phyloP scores from a whole-genome alignment of 1,284 basidiomycete genomes.

The Pseudozyma thailandica region DNA sequence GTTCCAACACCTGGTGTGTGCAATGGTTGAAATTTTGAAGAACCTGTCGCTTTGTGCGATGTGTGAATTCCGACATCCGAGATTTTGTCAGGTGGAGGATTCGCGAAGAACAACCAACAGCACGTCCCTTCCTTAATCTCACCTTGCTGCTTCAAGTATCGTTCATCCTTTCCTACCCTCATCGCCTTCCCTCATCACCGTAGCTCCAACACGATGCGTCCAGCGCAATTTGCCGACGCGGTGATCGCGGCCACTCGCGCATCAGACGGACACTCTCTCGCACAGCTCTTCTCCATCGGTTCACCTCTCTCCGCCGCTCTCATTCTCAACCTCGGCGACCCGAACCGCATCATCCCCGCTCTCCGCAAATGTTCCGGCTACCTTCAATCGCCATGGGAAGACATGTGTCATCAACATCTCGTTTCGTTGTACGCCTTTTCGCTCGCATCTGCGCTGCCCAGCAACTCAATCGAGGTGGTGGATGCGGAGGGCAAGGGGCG shows the following conservation, averaged over 20 bases:
- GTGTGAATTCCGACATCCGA: conserved; percentile 1
- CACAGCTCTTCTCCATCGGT: conserved; percentile 52
- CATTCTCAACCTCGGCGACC: conserved; percentile 37
- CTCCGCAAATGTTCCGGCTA: conserved; percentile 51
- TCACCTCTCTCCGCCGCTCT: conserved; percentile 26
- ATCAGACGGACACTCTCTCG: conserved; percentile 45
- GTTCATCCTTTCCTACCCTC: neutral
- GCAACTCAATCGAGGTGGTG: neutral
- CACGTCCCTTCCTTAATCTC: conserved; percentile 9
- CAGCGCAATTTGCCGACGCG: conserved; percentile 44
- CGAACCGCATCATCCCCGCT: conserved; percentile 26
- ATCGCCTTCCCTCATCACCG: neutral
- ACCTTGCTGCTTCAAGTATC: neutral
- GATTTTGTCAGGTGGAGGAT: neutral
- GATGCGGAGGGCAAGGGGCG: conserved; percentile 38
- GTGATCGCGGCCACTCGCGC: conserved; percentile 28
- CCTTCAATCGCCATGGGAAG: conserved; percentile 57
- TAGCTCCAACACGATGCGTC: conserved; percentile 23
- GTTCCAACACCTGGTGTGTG: too few species aligned
- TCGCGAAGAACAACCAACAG: conserved; percentile 7
- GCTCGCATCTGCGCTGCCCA: conserved; percentile 25
- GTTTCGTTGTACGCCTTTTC: conserved; percentile 41
- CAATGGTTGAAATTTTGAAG: too few species aligned
- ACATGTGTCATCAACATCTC: conserved; percentile 51
- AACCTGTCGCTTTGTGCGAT: neutral